phyloP scores from a whole-genome alignment of 768 basidiomycete genomes.

The button mushroom (Agaricus bisporus) region DNA sequence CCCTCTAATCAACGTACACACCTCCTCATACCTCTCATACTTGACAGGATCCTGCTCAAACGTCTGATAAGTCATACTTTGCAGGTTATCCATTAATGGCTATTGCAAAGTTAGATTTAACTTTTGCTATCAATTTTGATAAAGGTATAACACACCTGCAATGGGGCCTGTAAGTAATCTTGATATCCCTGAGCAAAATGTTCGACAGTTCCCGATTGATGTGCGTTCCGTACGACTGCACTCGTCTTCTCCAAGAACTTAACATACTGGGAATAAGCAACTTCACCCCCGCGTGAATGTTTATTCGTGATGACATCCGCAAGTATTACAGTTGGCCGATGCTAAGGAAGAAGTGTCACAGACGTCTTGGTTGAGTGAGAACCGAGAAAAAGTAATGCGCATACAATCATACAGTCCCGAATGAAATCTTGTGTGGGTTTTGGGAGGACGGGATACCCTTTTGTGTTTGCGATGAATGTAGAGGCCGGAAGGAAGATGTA shows the following conservation, averaged over 20 bases:
- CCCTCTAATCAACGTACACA: conserved; percentile 19
- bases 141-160: conserved; percentile 54
- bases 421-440: conserved; percentile 92
- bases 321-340: conserved; percentile 80
- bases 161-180: conserved; percentile 90
- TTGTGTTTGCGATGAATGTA: conserved; percentile 90
- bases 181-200: conserved; percentile 90
- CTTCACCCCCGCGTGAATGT: conserved; percentile 79
- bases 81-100: conserved; percentile 97
- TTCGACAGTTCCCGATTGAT: conserved; percentile 72
- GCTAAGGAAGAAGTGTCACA: conserved; percentile 36
- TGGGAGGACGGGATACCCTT: conserved; percentile 94
- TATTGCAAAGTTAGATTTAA: conserved; percentile 22
- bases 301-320: conserved; percentile 55
- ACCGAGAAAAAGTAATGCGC: conserved; percentile 19
- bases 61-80: conserved; percentile 92
- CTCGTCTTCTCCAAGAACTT: conserved; percentile 79
- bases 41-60: conserved; percentile 98
- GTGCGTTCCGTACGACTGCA: conserved; percentile 53
- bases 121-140: background rate
- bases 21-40: conserved; percentile 93
- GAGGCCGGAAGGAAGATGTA: conserved; percentile 85
- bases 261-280: conserved; percentile 87
- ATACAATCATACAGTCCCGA: conserved; percentile 80
- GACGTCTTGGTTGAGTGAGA: conserved; percentile 8